A percentile compares a stretch with the other conserved stretches of the same genome.
These are phyloP conservation scores for Cordyceps javanica DNA, from an alignment of 2,329 filamentous ascomycete genomes.

Conservation along the genomic window DNA sequence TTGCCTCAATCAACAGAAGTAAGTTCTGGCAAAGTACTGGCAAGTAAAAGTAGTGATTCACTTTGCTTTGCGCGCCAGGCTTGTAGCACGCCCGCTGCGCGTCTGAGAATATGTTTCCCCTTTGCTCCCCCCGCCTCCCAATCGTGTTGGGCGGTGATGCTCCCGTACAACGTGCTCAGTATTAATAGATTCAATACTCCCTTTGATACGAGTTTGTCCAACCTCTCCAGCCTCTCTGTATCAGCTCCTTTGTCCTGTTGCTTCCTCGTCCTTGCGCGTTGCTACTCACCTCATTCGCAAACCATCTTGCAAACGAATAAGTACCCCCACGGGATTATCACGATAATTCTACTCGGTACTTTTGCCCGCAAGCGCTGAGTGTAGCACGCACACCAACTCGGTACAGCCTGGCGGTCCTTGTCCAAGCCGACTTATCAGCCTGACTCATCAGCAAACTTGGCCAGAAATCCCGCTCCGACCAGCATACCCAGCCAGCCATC, in stretches of 20 bases:
- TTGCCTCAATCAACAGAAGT: neutral
- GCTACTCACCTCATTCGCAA: too few species aligned
- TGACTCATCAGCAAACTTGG: conserved; percentile 4
- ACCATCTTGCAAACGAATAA: too few species aligned
- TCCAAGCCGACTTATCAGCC: conserved; percentile 1
- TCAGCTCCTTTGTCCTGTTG: neutral
- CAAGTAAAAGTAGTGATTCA: conserved; percentile 1
- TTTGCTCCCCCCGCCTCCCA: neutral
- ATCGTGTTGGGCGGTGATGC: conserved; percentile 3
- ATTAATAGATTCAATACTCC: neutral
- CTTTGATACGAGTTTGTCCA: neutral
- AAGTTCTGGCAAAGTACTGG: too few species aligned
- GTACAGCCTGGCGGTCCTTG: neutral
- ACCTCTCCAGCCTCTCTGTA: neutral
- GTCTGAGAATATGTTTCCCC: neutral
- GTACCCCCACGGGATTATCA: neutral
- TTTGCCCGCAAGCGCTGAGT: neutral
- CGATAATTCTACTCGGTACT: neutral
- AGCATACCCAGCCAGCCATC: too few species aligned
- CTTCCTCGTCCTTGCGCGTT: too few species aligned
- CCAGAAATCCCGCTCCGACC: neutral
- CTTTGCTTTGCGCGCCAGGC: conserved; percentile 1
- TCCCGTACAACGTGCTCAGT: neutral
- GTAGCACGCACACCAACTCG: neutral
- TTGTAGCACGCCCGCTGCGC: neutral